phyloP scores from a whole-genome alignment of 2,329 filamentous ascomycete species.

The Penicillium sp. region DNA sequence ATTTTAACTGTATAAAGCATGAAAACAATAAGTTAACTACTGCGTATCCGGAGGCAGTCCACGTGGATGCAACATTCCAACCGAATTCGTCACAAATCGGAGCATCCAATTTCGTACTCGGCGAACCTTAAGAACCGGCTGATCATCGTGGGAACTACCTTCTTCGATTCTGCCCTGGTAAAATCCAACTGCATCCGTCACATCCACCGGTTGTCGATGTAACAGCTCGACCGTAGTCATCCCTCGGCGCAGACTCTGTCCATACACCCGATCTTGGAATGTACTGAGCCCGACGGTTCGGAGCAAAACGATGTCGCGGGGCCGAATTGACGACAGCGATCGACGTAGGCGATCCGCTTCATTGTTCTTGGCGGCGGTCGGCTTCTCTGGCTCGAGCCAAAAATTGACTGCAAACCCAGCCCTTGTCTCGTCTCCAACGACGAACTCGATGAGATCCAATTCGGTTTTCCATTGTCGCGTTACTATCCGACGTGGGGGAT shows the following conservation, averaged over 20 bases:
- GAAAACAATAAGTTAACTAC: conserved; percentile 7
- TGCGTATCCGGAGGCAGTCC: conserved; percentile 42
- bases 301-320: conserved; percentile 74
- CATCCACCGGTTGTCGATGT: conserved; percentile 54
- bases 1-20: not conserved
- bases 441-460: conserved; percentile 68
- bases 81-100: conserved; percentile 58
- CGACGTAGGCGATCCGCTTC: conserved; percentile 36
- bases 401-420: conserved; percentile 79
- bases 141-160: conserved; percentile 34
- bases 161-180: conserved; percentile 53
- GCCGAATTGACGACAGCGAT: conserved; percentile 52
- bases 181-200: conserved; percentile 53
- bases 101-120: conserved; percentile 73
- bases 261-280: conserved; percentile 76
- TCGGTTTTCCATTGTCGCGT: conserved; percentile 55
- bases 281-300: conserved; percentile 74
- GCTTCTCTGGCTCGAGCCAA: conserved; percentile 61
- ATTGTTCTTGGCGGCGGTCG: conserved; percentile 10
- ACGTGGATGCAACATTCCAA: conserved; percentile 26
- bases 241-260: conserved; percentile 71
- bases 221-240: conserved; percentile 69
- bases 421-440: conserved; percentile 81
- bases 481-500: conserved; percentile 63
- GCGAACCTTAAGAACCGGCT: conserved; percentile 61